A percentile compares a stretch with the other conserved stretches of the same genome.
These are phyloP conservation scores for Penicillium pulvis DNA, from an alignment of 495 filamentous ascomycete genomes.

Conservation along the genomic window DNA sequence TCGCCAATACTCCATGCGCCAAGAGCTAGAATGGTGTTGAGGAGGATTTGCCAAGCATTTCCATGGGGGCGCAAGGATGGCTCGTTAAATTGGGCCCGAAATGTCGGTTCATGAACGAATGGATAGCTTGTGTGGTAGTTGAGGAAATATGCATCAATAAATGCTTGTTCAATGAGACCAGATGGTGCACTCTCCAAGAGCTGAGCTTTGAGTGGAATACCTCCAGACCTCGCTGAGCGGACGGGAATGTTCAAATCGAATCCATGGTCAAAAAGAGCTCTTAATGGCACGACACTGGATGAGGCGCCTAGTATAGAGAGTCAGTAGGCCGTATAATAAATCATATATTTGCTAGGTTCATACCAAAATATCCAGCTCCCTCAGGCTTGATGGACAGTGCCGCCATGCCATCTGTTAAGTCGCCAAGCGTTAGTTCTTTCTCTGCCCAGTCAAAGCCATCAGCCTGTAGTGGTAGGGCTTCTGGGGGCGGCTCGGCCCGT, in stretches of 20 bases:
- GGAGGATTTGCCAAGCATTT: conserved; percentile 53
- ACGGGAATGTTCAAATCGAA: conserved; percentile 48
- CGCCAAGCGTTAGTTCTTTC: conserved; percentile 45
- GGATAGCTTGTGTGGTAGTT: conserved; percentile 58
- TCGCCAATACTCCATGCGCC: conserved; percentile 56
- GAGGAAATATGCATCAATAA: conserved; percentile 55
- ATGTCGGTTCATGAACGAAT: conserved; percentile 56
- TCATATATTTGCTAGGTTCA: conserved; percentile 3
- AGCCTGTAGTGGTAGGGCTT: conserved; percentile 50
- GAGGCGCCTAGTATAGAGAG: conserved; percentile 36
- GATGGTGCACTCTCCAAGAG: conserved; percentile 46
- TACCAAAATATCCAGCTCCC: conserved; percentile 54
- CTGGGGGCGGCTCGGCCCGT: conserved; percentile 42
- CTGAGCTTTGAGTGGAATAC: conserved; percentile 42
- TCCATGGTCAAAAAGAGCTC: conserved; percentile 47
- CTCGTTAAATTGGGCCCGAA: conserved; percentile 56
- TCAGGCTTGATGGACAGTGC: conserved; percentile 52
- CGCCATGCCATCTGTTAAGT: conserved; percentile 55
- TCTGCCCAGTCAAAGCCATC: conserved; percentile 58
- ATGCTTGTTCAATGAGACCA: conserved; percentile 45
- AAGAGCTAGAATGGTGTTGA: conserved; percentile 53
- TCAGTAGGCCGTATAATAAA: conserved; percentile 13
- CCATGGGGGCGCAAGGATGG: conserved; percentile 50
- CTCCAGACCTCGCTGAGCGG: conserved; percentile 35
- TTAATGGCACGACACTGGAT: conserved; percentile 49